Base-by-base conservation (phyloP, 768 basidiomycete species). In the Amanita inopinata region DNA sequence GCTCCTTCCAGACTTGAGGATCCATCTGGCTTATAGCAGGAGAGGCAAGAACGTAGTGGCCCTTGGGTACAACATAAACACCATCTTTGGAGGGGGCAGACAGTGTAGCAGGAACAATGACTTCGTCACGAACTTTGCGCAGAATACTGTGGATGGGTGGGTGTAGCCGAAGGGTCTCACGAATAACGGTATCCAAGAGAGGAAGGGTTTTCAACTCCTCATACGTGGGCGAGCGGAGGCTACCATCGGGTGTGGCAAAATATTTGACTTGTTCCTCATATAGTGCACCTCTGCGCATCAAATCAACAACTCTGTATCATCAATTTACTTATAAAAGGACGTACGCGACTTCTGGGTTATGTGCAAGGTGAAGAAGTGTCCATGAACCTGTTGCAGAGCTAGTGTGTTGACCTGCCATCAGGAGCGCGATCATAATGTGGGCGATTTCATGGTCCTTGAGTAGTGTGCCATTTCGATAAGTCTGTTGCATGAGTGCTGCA, bases 381-480 rank as follows among this genome's bases (percentile, higher is more conserved):
- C 96, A 99, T 7, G 91, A 83, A 23, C 80, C 80, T 15, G 89
- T 83, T 2, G 96, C 83, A 10, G 96, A 96, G 53, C 86, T 89
- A 0, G 96, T 99, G 63, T 99, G 96, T 65, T 99, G 96, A 28
- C 96, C 96, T 33, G 96, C 96, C 96, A 99, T 98, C 49, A 99
- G 80, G 34, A 99, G 76, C 11, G 96, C 96, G 55, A 97, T 99
- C 83, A 99, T 80, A 57, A 99, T 93, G 58, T 98, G 96, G 0
- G 96, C 92, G 46, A 98, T 84, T 61, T 98, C 90, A 51, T 85
- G 81, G 56, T 99, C 92, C 47, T 70, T 73, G 30, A 98, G 71
- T 2, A 70, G 56, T 33, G 73, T 69, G 43, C 96, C 96, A 51
- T 76, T 71, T 49, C 86, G 84, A 65, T 99, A 98, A 38, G 67